Conservation (phyloP, 2,329 filamentous ascomycete genomes). For the Fusarium xylarioides region DNA sequence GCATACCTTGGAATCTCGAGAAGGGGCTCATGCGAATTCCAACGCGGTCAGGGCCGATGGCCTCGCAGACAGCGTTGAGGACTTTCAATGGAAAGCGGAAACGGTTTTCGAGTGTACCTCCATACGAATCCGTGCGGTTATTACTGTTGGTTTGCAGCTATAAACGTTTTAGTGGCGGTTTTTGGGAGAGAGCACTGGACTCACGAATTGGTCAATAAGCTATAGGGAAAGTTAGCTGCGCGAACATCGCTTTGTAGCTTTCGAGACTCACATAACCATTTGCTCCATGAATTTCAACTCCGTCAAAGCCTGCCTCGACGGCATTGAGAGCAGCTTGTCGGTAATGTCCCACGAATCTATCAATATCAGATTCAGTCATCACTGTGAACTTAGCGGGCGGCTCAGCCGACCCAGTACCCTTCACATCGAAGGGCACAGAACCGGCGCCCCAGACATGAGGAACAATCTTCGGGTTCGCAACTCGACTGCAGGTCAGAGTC, state of each 20-base stretch:
- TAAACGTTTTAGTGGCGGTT: not conserved
- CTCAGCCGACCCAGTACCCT: conserved; percentile 10
- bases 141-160: conserved; percentile 57
- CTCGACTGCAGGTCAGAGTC: conserved; percentile 19
- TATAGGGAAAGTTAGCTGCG: conserved; percentile 10
- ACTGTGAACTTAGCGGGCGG: conserved; percentile 48
- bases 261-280: conserved; percentile 63
- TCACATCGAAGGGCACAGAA: conserved; percentile 15
- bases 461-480: conserved; percentile 32
- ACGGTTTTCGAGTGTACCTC: conserved; percentile 63
- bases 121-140: conserved; percentile 61
- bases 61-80: conserved; percentile 52
- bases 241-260: not conserved
- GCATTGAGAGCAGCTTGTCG: conserved; percentile 63
- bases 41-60: conserved; percentile 61
- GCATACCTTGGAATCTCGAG: conserved; percentile 70
- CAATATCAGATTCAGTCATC: conserved; percentile 73
- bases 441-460: conserved; percentile 31
- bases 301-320: conserved; percentile 73
- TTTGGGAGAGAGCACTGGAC: not conserved
- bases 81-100: conserved; percentile 61
- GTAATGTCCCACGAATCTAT: conserved; percentile 67
- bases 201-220: conserved; percentile 65
- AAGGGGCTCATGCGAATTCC: conserved; percentile 70
- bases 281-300: conserved; percentile 69